phyloP scores from a whole-genome alignment of 2,329 filamentous ascomycete species.

The Penicillium oxalicum region DNA sequence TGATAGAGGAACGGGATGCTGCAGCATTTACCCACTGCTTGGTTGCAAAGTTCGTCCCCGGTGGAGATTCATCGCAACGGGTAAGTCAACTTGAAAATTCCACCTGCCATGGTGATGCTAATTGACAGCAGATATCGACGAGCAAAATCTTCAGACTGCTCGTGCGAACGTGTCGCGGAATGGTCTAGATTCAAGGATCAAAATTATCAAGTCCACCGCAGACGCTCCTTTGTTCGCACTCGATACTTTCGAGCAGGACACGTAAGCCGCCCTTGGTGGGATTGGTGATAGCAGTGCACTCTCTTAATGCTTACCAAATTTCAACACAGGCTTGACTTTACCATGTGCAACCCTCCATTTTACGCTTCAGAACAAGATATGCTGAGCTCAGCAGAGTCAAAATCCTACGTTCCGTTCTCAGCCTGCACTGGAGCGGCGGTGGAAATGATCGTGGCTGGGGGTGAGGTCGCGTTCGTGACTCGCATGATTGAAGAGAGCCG shows the following conservation, averaged over 20 bases:
- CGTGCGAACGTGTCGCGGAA: slow-evolving; percentile 63
- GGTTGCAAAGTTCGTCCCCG: slow-evolving; percentile 60
- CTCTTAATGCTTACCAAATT: neutral
- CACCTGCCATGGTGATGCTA: neutral
- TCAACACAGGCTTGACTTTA: slow-evolving; percentile 61
- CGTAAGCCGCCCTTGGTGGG: slow-evolving; percentile 6
- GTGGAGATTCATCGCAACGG: slow-evolving; percentile 69
- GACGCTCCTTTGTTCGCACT: slow-evolving; percentile 59
- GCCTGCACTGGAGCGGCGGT: slow-evolving; percentile 67
- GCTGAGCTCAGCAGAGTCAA: slow-evolving; percentile 56
- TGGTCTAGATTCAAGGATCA: slow-evolving; percentile 57
- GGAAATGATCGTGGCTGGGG: slow-evolving; percentile 81
- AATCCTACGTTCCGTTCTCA: slow-evolving; percentile 62
- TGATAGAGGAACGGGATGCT: slow-evolving; percentile 72
- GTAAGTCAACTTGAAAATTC: slow-evolving; percentile 27
- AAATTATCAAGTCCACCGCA: slow-evolving; percentile 51
- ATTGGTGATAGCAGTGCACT: neutral
- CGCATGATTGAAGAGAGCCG: slow-evolving; percentile 67
- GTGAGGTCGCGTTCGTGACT: slow-evolving; percentile 68
- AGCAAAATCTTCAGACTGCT: slow-evolving; percentile 61
- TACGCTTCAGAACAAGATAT: slow-evolving; percentile 72
- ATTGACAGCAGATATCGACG: slow-evolving; percentile 61
- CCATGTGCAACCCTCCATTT: slow-evolving; percentile 93
- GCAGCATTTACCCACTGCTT: slow-evolving; percentile 83
- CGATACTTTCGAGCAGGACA: slow-evolving; percentile 32